Percentiles rank a stretch among this genome's conserved stretches.
Evolutionary conservation across 2,329 filamentous ascomycete genomes (phyloP).

Genomic region (Esteya vermicola): DNA sequence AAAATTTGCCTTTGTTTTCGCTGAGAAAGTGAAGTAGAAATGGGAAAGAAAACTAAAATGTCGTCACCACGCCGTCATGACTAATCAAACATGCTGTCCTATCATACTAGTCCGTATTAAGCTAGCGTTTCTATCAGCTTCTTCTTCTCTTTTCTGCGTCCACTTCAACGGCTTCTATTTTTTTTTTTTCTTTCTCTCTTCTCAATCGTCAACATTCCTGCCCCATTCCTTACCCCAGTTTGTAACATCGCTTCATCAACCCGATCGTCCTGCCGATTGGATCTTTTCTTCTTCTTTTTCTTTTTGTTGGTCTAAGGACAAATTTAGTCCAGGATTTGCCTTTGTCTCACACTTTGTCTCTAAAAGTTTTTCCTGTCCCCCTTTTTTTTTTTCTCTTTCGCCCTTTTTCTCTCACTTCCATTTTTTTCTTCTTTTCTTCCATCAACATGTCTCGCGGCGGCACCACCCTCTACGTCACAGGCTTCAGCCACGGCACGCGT

Average conservation of each 20-base stretch:
- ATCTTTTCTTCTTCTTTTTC: not conserved
- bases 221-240: not conserved
- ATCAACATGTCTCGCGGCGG: conserved; percentile 78
- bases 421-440: conserved; percentile 3
- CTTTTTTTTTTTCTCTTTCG: not conserved
- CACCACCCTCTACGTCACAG: conserved; percentile 94
- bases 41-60: no score
- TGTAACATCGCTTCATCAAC: no score
- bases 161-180: no score
- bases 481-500: conserved; percentile 97
- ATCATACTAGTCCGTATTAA: no score
- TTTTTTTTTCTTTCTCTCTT: not conserved
- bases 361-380: not conserved
- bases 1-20: no score
- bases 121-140: no score
- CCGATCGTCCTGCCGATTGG: not conserved
- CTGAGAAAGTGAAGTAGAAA: no score
- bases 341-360: not conserved
- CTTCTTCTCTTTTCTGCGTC: no score
- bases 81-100: no score
- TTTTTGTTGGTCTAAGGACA: not conserved
- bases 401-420: not conserved
- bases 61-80: no score
- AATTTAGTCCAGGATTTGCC: not conserved
- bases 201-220: not conserved